These are phyloP conservation scores for Jatropha curcas DNA, from an alignment of 345 rosid species.

Conservation along the genomic window DNA sequence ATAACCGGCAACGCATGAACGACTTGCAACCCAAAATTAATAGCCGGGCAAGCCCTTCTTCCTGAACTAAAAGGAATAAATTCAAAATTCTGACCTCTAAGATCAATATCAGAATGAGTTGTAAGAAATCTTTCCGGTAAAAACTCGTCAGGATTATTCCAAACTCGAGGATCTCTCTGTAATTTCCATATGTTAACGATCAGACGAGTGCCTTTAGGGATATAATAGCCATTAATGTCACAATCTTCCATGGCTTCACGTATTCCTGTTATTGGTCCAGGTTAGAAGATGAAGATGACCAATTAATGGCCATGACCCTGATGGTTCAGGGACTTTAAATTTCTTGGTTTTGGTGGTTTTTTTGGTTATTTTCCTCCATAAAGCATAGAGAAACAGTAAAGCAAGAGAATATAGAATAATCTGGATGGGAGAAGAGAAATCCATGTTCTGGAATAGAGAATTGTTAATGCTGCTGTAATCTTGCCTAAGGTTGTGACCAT, in stretches of 20 bases:
- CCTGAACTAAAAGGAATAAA: constrained; percentile 34
- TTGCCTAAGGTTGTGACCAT: too few species aligned
- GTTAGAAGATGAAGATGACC: too few species aligned
- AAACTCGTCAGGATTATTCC: constrained; percentile 34
- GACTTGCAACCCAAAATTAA: constrained; percentile 15
- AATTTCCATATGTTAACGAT: constrained; percentile 40
- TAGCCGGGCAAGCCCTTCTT: constrained; percentile 36
- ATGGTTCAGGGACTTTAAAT: constrained; percentile 59
- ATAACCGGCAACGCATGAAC: constrained; percentile 24
- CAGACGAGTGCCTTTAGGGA: constrained; percentile 37
- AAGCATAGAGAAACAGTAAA: too few species aligned
- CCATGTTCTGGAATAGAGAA: too few species aligned
- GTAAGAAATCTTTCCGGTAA: constrained; percentile 34
- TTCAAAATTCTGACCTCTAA: constrained; percentile 27
- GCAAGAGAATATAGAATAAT: too few species aligned
- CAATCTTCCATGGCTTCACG: constrained; percentile 44
- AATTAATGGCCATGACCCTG: constrained; percentile 34
- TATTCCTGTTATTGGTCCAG: constrained; percentile 32
- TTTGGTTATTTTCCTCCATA: too few species aligned
- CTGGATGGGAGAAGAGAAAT: too few species aligned
- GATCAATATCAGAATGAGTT: constrained; percentile 22
- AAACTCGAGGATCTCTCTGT: constrained; percentile 39
- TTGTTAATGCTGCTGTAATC: too few species aligned
- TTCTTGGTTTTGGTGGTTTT: constrained; percentile 54
- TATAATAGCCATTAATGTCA: constrained; percentile 23